Conservation (phyloP, 345 rosid species). For the Sonneratia alba region DNA sequence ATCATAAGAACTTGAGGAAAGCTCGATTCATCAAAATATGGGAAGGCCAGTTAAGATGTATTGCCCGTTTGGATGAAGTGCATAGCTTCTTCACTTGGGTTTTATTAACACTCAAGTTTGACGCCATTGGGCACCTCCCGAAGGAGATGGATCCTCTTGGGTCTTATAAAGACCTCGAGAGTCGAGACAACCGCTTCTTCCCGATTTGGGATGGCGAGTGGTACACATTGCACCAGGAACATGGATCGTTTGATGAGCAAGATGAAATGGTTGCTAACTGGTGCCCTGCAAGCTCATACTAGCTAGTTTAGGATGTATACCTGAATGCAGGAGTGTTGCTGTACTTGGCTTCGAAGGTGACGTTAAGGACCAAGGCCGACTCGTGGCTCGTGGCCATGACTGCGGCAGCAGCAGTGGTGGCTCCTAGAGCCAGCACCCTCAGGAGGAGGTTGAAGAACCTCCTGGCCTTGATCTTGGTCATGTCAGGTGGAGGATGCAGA, state of each 20-base stretch:
- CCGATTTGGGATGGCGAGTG: no score
- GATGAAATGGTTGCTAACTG: not conserved
- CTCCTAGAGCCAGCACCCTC: constrained; percentile 36
- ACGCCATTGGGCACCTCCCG: no score
- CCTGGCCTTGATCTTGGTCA: constrained; percentile 7
- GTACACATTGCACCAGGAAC: no score
- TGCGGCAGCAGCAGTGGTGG: constrained; percentile 25
- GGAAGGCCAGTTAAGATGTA: no score
- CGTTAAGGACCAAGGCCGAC: constrained; percentile 33
- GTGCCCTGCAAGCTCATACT: not conserved
- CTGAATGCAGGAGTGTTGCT: constrained; percentile 36
- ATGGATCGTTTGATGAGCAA: not conserved
- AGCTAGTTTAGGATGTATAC: constrained; percentile 12
- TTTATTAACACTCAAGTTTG: no score
- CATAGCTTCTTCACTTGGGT: no score
- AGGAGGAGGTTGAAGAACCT: constrained; percentile 17
- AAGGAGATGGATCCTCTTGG: no score
- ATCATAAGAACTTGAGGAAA: no score
- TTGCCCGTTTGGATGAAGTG: no score
- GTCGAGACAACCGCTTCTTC: no score
- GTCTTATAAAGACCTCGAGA: no score
- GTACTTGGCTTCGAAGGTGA: constrained; percentile 48
- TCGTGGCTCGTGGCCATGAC: constrained; percentile 41
- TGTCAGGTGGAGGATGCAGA: not conserved
- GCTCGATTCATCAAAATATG: no score